Evolutionary conservation across 2,329 filamentous ascomycete species (phyloP).

Genomic region (Fusarium penzigii): DNA sequence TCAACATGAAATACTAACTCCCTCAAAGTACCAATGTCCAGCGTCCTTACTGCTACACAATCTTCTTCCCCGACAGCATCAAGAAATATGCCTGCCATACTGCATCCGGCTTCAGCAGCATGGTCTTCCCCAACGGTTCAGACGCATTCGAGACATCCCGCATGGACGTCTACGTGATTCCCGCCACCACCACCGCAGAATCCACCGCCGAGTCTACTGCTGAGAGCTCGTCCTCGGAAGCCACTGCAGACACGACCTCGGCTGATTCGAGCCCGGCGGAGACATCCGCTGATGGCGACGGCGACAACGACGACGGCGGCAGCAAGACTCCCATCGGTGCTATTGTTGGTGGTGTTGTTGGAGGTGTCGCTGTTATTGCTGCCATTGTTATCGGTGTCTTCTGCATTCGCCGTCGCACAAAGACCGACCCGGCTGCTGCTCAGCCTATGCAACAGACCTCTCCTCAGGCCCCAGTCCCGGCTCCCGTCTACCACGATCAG

Average conservation of each 20-base stretch:
- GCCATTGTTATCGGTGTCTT: constrained; percentile 7
- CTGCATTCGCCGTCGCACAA: constrained; percentile 16
- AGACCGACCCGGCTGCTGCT: background rate
- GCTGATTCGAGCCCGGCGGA: background rate
- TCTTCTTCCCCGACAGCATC: constrained; percentile 11
- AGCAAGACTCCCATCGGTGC: constrained; percentile 9
- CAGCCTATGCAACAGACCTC: constrained; percentile 9
- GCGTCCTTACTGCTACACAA: constrained; percentile 10
- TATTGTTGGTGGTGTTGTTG: constrained; percentile 18
- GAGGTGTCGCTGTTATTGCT: constrained; percentile 12
- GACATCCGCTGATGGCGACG: background rate
- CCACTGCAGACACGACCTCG: background rate
- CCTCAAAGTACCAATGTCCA: constrained; percentile 3
- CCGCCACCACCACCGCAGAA: constrained; percentile 3
- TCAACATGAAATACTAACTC: background rate
- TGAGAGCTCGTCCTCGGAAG: background rate
- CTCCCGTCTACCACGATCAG: background rate
- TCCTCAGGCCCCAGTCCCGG: constrained; percentile 1
- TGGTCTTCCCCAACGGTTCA: constrained; percentile 5
- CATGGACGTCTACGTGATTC: constrained; percentile 4
- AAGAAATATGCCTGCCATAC: constrained; percentile 8
- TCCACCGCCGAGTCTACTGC: constrained; percentile 1
- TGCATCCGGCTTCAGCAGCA: constrained; percentile 9
- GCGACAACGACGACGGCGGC: background rate
- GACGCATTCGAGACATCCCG: background rate